phyloP scores from a whole-genome alignment of 2,329 filamentous ascomycete genomes.

The Colletotrichum ledebouriae region DNA sequence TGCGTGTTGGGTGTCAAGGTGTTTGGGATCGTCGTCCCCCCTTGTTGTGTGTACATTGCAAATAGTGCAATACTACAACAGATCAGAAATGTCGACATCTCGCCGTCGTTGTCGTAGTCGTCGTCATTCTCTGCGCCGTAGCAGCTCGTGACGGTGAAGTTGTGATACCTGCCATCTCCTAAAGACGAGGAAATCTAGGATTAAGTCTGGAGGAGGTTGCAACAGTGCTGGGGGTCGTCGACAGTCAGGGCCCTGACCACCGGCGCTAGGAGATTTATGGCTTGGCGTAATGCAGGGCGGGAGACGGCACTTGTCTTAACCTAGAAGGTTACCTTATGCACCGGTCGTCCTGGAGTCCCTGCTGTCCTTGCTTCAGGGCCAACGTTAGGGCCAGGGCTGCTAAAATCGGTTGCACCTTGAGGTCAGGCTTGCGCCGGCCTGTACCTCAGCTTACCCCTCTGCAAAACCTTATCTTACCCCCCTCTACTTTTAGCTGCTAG shows the following conservation, averaged over 20 bases:
- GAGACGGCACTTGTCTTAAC: constrained; percentile 19
- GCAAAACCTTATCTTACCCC: too few relatives aligned
- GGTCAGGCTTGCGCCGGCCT: too few relatives aligned
- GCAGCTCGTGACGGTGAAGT: background rate
- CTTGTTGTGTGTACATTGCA: constrained; percentile 4
- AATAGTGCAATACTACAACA: background rate
- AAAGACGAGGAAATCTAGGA: background rate
- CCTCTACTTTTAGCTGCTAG: too few relatives aligned
- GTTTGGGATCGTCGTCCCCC: background rate
- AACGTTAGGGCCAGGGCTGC: background rate
- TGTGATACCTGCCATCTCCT: background rate
- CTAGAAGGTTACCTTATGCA: constrained; percentile 5
- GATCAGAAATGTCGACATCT: background rate
- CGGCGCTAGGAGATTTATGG: constrained; percentile 1
- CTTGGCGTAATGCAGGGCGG: constrained; percentile 24
- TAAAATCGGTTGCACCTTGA: constrained; percentile 13
- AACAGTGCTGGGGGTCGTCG: constrained; percentile 9
- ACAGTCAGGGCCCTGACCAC: constrained; percentile 18
- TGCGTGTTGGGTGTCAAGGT: background rate
- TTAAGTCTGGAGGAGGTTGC: constrained; percentile 17
- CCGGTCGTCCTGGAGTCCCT: background rate
- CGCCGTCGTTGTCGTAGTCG: background rate
- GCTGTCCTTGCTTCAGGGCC: background rate
- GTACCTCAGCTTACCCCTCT: too few relatives aligned
- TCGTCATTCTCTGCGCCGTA: background rate